phyloP scores from a whole-genome alignment of 2,329 filamentous ascomycete genomes.

The Neofusicoccum sp. region DNA sequence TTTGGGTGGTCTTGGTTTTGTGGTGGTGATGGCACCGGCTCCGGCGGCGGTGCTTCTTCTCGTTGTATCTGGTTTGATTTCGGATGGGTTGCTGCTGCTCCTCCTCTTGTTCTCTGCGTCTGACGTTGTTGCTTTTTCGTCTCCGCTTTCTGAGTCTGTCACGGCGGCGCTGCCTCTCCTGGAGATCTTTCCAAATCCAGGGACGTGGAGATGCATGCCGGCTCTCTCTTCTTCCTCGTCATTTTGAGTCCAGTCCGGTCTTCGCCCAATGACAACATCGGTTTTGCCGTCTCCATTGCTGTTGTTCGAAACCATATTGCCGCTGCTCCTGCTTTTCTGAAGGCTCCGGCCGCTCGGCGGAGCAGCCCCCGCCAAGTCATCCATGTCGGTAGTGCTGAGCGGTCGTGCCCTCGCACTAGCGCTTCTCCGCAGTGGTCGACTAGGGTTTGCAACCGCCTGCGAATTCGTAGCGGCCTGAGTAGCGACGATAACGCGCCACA shows the following conservation, averaged over 20 bases:
- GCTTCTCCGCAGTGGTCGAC: not conserved
- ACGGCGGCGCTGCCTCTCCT: not conserved
- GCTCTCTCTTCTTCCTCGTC: not conserved
- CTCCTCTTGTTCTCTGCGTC: not conserved
- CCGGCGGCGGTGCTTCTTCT: not conserved
- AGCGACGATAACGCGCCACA: not conserved
- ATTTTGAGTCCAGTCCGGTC: conserved; percentile 4
- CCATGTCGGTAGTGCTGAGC: not conserved
- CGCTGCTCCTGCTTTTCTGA: not conserved
- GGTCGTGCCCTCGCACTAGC: not conserved
- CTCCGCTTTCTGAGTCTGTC: not conserved
- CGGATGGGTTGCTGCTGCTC: not conserved
- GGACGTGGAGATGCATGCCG: not conserved
- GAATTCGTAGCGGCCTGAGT: not conserved
- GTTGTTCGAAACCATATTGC: not conserved
- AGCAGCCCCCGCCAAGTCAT: not conserved
- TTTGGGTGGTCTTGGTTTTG: not conserved
- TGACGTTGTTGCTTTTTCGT: not conserved
- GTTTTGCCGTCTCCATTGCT: not conserved
- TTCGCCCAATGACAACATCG: not conserved
- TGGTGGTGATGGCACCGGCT: not conserved
- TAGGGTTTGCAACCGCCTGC: not conserved
- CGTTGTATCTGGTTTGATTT: not conserved
- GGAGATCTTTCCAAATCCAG: not conserved
- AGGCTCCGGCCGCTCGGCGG: not conserved